Evolutionary conservation across 2,329 filamentous ascomycete species (phyloP).

Genomic region (Cladobotryum protrusum): DNA sequence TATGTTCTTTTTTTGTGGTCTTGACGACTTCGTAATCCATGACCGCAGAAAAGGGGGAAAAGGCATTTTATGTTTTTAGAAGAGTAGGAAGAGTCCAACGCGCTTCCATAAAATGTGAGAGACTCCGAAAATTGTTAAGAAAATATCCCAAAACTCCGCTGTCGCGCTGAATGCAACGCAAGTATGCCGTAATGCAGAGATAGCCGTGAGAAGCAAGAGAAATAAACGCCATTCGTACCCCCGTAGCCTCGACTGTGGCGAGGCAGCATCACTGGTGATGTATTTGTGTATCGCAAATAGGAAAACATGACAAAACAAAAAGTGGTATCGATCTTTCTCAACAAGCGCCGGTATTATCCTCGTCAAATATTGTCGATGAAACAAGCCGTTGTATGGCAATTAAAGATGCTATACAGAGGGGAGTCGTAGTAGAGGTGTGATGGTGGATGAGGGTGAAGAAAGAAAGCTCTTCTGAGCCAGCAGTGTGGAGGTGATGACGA

Average conservation of each 20-base stretch:
- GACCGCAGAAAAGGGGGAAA: conserved; percentile 22
- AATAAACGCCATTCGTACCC: conserved; percentile 36
- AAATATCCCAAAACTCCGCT: conserved; percentile 14
- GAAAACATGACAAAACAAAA: conserved; percentile 29
- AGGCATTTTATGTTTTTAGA: conserved; percentile 24
- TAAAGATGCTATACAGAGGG: conserved; percentile 44
- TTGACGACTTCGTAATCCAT: conserved; percentile 44
- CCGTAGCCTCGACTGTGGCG: conserved; percentile 30
- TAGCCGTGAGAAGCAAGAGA: conserved; percentile 31
- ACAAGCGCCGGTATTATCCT: conserved; percentile 33
- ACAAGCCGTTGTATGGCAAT: conserved; percentile 34
- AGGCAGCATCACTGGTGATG: conserved; percentile 24
- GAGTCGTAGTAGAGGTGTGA: conserved; percentile 17
- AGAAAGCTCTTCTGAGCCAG: conserved; percentile 20
- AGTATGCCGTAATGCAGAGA: conserved; percentile 15
- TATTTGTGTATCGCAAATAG: conserved; percentile 25
- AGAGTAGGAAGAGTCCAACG: conserved; percentile 1
- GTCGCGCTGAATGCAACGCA: conserved; percentile 13
- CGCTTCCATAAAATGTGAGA: conserved; percentile 9
- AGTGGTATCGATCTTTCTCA: conserved; percentile 43
- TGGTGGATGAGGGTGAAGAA: neutral
- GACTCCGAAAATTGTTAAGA: conserved; percentile 10
- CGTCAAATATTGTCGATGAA: conserved; percentile 38
- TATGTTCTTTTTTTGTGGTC: conserved; percentile 34
- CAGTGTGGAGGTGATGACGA: conserved; percentile 17